A percentile compares a stretch with the other conserved stretches of the same genome.
Evolutionary conservation across 139 green algal genomes (phyloP).

Genomic region (Coelastrella sp.): DNA sequence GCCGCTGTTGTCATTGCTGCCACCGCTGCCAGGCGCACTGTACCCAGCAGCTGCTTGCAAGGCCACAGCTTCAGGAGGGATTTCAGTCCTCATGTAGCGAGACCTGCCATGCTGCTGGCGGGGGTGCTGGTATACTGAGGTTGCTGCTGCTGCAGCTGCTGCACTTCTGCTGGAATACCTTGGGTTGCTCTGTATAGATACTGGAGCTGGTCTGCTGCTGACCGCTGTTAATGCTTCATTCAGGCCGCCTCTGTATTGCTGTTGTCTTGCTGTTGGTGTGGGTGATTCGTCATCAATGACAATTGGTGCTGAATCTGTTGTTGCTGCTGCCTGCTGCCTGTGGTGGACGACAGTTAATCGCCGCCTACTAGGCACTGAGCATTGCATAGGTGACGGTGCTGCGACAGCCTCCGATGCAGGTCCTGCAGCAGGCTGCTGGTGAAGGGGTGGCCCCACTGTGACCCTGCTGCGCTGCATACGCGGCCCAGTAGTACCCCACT

Average conservation of each 20-base stretch:
- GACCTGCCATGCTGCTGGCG: neutral
- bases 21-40: neutral
- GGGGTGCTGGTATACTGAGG: neutral
- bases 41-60: neutral
- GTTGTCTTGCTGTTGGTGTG: neutral
- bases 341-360: neutral
- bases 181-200: neutral
- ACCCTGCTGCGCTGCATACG: constrained; percentile 16
- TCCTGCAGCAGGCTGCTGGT: too few relatives aligned
- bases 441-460: neutral
- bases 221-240: constrained; percentile 1
- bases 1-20: constrained; percentile 6
- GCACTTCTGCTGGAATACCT: constrained; percentile 3
- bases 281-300: constrained; percentile 1
- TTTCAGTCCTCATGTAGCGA: neutral
- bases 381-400: neutral
- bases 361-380: neutral
- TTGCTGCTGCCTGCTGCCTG: constrained; percentile 8
- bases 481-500: constrained; percentile 20
- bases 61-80: neutral
- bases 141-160: constrained; percentile 27
- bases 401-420: constrained; percentile 12
- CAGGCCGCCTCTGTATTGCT: neutral
- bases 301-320: neutral
- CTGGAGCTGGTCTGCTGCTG: constrained; percentile 2